Percentiles rank a stretch among this genome's conserved stretches.
Evolutionary conservation across 148 eudicot genomes (phyloP).

Genomic region (Silene latifolia): DNA sequence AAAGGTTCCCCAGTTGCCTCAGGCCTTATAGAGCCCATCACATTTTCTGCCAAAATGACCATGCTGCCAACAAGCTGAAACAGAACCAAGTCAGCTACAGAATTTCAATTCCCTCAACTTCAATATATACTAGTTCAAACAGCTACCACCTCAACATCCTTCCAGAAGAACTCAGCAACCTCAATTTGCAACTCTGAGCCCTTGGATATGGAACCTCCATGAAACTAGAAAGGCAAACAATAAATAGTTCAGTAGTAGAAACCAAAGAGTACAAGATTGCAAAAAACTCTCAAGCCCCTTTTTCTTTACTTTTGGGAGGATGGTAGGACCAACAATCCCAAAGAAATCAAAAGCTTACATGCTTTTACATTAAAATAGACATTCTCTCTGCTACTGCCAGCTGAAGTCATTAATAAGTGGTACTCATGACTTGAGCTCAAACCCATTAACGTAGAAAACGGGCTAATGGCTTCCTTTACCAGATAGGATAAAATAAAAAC

Average conservation of each 20-base stretch:
- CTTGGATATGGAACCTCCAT: conserved; percentile 80
- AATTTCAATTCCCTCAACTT: background rate
- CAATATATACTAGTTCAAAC: background rate
- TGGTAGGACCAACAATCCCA: background rate
- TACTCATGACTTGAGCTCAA: background rate
- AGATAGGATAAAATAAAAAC: background rate
- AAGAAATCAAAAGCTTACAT: background rate
- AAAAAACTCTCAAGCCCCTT: background rate
- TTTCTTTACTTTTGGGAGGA: background rate
- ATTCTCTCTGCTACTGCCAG: background rate
- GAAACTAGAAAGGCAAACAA: conserved; percentile 45
- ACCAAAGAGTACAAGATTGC: background rate
- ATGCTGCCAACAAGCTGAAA: conserved; percentile 85
- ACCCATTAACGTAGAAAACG: too few species aligned
- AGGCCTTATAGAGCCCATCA: conserved; percentile 51
- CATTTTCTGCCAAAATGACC: conserved; percentile 67
- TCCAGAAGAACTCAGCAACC: conserved; percentile 88
- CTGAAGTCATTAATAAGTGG: background rate
- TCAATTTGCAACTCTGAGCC: conserved; percentile 93
- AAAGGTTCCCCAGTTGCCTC: conserved; percentile 50
- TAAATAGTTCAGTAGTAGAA: conserved; percentile 3
- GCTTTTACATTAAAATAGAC: background rate
- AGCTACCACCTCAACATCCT: conserved; percentile 70
- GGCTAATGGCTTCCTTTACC: too few species aligned
- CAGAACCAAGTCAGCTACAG: conserved; percentile 31